These are phyloP conservation scores for Gremmenia infestans DNA, from an alignment of 2,329 filamentous ascomycete species.

Conservation along the genomic window DNA sequence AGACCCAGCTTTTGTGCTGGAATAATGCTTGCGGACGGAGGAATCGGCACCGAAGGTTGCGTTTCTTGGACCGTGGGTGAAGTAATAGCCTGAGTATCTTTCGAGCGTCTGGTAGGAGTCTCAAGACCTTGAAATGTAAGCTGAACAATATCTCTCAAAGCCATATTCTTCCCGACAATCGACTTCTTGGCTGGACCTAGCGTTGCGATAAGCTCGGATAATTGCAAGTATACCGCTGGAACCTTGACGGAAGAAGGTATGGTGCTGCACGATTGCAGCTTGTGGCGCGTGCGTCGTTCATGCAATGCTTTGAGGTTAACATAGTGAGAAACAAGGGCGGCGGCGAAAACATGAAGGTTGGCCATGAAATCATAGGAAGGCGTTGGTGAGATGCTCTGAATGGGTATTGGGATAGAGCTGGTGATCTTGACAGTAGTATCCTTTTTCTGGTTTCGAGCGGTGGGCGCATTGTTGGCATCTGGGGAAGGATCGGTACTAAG, in stretches of 20 bases:
- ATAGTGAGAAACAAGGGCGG: constrained; percentile 34
- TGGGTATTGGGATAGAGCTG: constrained; percentile 22
- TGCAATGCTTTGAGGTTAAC: constrained; percentile 34
- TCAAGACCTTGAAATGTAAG: constrained; percentile 46
- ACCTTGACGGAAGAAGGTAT: constrained; percentile 21
- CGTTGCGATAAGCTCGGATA: constrained; percentile 27
- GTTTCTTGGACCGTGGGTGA: background rate
- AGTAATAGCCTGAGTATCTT: background rate
- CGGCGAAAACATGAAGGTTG: constrained; percentile 33
- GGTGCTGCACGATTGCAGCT: constrained; percentile 27
- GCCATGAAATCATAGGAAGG: constrained; percentile 32
- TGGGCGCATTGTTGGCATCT: constrained; percentile 2
- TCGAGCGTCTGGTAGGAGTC: background rate
- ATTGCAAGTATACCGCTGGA: constrained; percentile 25
- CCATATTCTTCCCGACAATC: background rate
- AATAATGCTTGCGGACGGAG: background rate
- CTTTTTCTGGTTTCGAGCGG: constrained; percentile 9
- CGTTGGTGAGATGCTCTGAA: constrained; percentile 23
- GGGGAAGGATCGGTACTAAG: constrained; percentile 13
- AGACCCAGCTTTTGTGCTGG: background rate
- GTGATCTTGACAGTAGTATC: constrained; percentile 17
- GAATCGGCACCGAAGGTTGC: background rate
- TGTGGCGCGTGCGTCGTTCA: constrained; percentile 19
- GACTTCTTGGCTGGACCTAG: constrained; percentile 11
- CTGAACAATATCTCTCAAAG: constrained; percentile 45